Base-by-base conservation (phyloP, 192 early-diverging fungal genomes). In the Nowakowskiella sp. region DNA sequence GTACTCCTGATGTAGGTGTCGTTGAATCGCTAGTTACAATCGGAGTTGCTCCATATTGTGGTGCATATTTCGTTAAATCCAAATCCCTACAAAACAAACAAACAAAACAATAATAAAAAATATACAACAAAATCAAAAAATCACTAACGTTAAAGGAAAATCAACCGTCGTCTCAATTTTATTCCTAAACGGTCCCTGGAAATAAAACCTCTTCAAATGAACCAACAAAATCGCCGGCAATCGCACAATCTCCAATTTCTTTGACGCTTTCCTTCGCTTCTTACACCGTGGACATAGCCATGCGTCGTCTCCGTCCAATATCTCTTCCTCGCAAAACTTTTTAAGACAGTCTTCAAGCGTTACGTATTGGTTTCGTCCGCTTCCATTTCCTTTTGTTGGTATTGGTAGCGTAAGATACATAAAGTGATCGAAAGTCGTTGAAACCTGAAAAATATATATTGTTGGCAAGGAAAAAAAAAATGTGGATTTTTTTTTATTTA, bases 201-300 rank as follows among this genome's bases (percentile, higher is more conserved):
- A 91, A 16, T 85, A 94, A 49, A 97, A 99, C 44, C 94, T 79
- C 64, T 97, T 99, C 57, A 99, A 53, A 52, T 97, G 91, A 45
- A 99, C 80, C 44, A 97, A 62, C n/a, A 99, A 66, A 27, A 99
- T 84, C 44, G 84, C 73, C 1, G 96, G 96, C 24, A 96, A 65
- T 23, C 80, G 71, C 1, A 88, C 84, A 8, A 99, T 72, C 8
- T 80, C 75, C 32, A 94, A 57, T 16, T 67, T 70, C 61, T 99
- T 99, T 16, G 76, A 82, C 2, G 92, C 77, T 10, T 74, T 65
- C 3, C 91, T 78, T 13, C 64, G 74, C 10, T 70, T 64, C 57
- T 89, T 85, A 65, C 94, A 97, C 22, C 66, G 46, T 2, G 92
- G 87, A 49, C 89, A 92, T 24, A 73, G 57, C 95, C 95, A 99